These are phyloP conservation scores for Fusarium sp. DNA, from an alignment of 2,329 filamentous ascomycete genomes.

Conservation along the genomic window DNA sequence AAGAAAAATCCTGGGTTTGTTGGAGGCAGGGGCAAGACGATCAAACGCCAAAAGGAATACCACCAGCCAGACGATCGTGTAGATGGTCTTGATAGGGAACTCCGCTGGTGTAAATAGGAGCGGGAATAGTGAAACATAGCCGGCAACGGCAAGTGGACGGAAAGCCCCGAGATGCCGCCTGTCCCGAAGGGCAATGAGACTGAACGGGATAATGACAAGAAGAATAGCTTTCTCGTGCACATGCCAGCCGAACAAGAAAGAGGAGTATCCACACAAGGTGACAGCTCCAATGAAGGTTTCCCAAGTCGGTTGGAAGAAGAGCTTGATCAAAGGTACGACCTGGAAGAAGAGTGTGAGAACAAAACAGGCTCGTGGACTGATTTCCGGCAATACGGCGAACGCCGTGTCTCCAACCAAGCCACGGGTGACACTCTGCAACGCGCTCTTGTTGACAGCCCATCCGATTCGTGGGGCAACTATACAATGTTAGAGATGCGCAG, in stretches of 20 bases:
- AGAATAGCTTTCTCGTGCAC: constrained; percentile 98
- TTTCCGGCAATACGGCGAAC: constrained; percentile 91
- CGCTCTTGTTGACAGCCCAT: constrained; percentile 76
- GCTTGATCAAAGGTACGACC: constrained; percentile 79
- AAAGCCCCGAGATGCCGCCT: constrained; percentile 92
- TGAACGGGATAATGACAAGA: constrained; percentile 94
- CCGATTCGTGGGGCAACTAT: constrained; percentile 85
- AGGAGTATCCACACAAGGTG: constrained; percentile 94
- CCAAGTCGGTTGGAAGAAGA: constrained; percentile 85
- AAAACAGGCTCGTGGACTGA: constrained; percentile 85
- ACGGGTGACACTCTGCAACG: constrained; percentile 88
- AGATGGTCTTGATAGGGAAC: constrained; percentile 92
- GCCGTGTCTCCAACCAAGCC: constrained; percentile 93
- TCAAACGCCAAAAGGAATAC: constrained; percentile 89
- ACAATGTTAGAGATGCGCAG: constrained; percentile 18
- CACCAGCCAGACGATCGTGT: constrained; percentile 92
- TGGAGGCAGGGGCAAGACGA: constrained; percentile 84
- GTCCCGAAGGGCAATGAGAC: constrained; percentile 88
- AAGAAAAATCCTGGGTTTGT: constrained; percentile 83
- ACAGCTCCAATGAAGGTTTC: constrained; percentile 89
- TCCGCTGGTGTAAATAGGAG: constrained; percentile 91
- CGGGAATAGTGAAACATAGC: constrained; percentile 95
- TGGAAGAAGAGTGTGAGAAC: constrained; percentile 85
- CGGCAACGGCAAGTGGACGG: constrained; percentile 88
- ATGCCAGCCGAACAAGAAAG: constrained; percentile 98